Conservation (phyloP, 129 eudicot genomes). For the Escallonia herrerae region DNA sequence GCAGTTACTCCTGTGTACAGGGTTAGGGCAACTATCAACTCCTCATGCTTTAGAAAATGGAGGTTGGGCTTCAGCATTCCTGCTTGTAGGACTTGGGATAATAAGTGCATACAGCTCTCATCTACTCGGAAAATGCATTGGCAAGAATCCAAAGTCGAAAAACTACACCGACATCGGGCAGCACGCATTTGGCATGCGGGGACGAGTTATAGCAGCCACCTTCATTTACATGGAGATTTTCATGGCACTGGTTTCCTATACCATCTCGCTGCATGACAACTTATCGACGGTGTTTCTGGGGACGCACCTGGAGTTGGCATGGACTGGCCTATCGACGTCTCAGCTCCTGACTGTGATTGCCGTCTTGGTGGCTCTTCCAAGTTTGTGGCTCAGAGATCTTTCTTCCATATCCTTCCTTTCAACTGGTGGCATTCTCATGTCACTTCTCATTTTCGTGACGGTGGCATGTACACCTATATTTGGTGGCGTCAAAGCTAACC, state of each 20-base stretch:
- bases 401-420: constrained; percentile 76
- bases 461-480: constrained; percentile 65
- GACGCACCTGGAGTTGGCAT: constrained; percentile 23
- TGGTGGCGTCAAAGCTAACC: constrained; percentile 54
- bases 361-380: constrained; percentile 69
- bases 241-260: constrained; percentile 92
- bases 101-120: constrained; percentile 58
- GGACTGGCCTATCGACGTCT: constrained; percentile 38
- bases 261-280: constrained; percentile 93
- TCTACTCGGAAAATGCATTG: constrained; percentile 68
- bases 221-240: constrained; percentile 78
- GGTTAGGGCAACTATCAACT: constrained; percentile 83
- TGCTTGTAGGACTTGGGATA: constrained; percentile 58
- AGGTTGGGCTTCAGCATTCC: constrained; percentile 73
- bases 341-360: constrained; percentile 59
- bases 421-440: constrained; percentile 67
- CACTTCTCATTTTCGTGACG: constrained; percentile 48
- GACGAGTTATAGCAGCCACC: constrained; percentile 43
- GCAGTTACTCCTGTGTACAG: constrained; percentile 18
- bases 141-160: constrained; percentile 43
- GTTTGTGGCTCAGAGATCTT: constrained; percentile 75
- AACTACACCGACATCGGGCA: constrained; percentile 70
- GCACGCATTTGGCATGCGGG: constrained; percentile 59
- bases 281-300: constrained; percentile 47
- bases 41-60: constrained; percentile 80